Percentiles rank a stretch among this genome's conserved stretches.
phyloP scores from a whole-genome alignment of 176 grass and related monocot species.

The Aegilops speltoides region DNA sequence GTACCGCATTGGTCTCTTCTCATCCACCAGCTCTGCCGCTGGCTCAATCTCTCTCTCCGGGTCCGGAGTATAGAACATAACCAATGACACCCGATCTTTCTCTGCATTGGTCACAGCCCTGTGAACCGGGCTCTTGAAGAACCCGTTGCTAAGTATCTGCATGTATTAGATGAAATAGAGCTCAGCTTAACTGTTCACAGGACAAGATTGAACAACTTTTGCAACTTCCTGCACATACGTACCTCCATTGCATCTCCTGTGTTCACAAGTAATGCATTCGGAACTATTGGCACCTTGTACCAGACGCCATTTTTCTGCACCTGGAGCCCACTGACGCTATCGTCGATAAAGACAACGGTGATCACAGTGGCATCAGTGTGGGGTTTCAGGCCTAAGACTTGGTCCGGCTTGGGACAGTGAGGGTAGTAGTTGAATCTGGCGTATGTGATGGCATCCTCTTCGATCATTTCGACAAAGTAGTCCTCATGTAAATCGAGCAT shows the following conservation, averaged over 20 bases:
- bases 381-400: slow-evolving; percentile 50
- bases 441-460: slow-evolving; percentile 9
- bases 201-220: not conserved
- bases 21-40: not conserved
- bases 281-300: slow-evolving; percentile 43
- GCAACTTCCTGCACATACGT: not conserved
- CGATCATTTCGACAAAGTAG: slow-evolving; percentile 31
- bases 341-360: slow-evolving; percentile 47
- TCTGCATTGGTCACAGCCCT: slow-evolving; percentile 42
- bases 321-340: slow-evolving; percentile 53
- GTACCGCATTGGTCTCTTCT: not conserved
- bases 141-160: slow-evolving; percentile 54
- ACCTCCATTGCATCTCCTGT: slow-evolving; percentile 59
- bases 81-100: not conserved
- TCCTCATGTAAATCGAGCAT: slow-evolving; percentile 20
- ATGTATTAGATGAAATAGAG: not conserved
- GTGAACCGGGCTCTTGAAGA: slow-evolving; percentile 56
- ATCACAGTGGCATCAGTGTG: slow-evolving; percentile 53
- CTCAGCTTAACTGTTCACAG: not conserved
- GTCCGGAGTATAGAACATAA: not conserved
- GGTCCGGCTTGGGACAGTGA: slow-evolving; percentile 41
- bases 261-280: slow-evolving; percentile 39
- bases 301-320: slow-evolving; percentile 32
- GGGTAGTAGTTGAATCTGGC: slow-evolving; percentile 65
- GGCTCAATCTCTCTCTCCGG: not conserved